phyloP scores from a whole-genome alignment of 306 rosid genomes.

The Lathyrus tuberosus region DNA sequence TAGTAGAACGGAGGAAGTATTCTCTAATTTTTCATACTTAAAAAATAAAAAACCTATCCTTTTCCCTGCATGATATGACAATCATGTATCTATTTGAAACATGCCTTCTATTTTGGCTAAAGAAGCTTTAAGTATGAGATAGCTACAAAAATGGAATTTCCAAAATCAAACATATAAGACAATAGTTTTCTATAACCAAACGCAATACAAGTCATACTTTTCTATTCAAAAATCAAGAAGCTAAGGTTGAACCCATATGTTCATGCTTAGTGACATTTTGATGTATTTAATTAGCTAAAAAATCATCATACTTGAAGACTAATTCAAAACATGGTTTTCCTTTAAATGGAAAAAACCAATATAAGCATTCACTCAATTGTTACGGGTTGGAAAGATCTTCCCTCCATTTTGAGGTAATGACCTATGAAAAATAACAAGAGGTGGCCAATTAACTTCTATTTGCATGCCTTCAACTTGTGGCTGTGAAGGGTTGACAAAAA shows the following conservation, averaged over 20 bases:
- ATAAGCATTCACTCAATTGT: constrained; percentile 43
- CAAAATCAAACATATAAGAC: constrained; percentile 34
- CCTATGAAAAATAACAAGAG: constrained; percentile 38
- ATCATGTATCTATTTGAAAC: not conserved
- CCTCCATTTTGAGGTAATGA: constrained; percentile 46
- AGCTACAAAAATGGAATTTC: constrained; percentile 6
- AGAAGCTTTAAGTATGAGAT: not conserved
- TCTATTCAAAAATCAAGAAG: constrained; percentile 12
- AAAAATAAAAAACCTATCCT: no score
- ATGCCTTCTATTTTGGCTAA: not conserved
- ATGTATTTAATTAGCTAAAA: constrained; percentile 26
- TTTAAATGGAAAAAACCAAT: constrained; percentile 54
- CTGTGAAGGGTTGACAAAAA: constrained; percentile 1
- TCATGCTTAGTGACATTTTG: constrained; percentile 3
- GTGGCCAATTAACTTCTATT: no score
- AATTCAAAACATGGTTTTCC: constrained; percentile 34
- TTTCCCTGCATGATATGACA: not conserved
- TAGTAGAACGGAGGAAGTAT: no score
- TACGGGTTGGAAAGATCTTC: constrained; percentile 58
- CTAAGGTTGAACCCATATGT: constrained; percentile 6
- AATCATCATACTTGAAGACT: constrained; percentile 18
- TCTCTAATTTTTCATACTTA: no score
- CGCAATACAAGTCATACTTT: constrained; percentile 29
- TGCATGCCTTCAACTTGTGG: constrained; percentile 51
- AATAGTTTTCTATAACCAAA: constrained; percentile 28